A percentile compares a stretch with the other conserved stretches of the same genome.
Conservation (phyloP, 805 yeast species). For the Wickerhamomyces queroliae region DNA sequence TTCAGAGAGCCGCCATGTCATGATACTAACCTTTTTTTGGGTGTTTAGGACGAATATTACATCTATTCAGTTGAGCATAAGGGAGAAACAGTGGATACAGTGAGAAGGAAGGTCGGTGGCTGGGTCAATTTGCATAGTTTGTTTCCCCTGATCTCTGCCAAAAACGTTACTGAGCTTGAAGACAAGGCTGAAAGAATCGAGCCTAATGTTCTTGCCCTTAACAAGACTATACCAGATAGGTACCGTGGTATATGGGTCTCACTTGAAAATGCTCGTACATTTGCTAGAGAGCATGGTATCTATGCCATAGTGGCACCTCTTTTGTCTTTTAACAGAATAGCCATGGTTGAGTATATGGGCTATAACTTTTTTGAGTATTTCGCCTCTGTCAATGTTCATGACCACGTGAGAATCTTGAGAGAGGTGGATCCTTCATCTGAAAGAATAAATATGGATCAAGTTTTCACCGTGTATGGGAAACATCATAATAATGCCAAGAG, state of each 20-base stretch:
- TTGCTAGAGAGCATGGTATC: constrained; percentile 15
- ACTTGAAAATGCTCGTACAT: constrained; percentile 15
- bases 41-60: constrained; percentile 6
- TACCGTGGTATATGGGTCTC: constrained; percentile 19
- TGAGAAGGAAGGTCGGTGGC: constrained; percentile 17
- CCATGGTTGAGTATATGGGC: constrained; percentile 19
- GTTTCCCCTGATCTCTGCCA: neutral
- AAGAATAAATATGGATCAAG: constrained; percentile 19
- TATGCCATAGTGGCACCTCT: constrained; percentile 13
- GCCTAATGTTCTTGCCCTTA: too few species aligned
- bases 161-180: constrained; percentile 1
- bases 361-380: constrained; percentile 20
- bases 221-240: neutral
- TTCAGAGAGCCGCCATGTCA: too few species aligned
- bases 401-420: constrained; percentile 20
- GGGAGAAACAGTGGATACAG: constrained; percentile 2
- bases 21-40: too few species aligned
- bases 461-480: constrained; percentile 15
- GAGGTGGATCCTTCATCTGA: constrained; percentile 4
- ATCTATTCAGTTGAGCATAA: constrained; percentile 3
- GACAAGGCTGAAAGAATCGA: neutral
- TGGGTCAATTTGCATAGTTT: constrained; percentile 18
- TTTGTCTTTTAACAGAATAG: constrained; percentile 20
- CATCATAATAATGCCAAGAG: constrained; percentile 5
- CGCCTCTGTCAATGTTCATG: constrained; percentile 10